phyloP scores from a whole-genome alignment of 2,329 filamentous ascomycete species.

The Talaromyces islandicus region DNA sequence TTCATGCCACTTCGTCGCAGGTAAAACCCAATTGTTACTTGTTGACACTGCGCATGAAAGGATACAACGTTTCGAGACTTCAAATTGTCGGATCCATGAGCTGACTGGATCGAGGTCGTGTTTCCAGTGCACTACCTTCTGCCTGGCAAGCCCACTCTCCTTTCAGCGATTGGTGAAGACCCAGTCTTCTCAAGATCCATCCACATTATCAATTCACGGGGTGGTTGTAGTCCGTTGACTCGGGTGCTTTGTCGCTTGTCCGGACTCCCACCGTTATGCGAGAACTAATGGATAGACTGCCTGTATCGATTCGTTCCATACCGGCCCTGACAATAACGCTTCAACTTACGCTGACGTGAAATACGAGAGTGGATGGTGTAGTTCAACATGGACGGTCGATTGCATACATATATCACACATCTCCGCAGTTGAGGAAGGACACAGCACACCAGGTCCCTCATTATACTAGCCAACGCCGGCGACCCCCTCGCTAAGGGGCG shows the following conservation, averaged over 20 bases:
- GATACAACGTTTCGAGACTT: neutral
- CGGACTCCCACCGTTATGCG: neutral
- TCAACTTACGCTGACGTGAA: neutral
- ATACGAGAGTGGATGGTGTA: neutral
- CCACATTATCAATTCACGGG: neutral
- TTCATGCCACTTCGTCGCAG: neutral
- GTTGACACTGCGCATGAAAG: neutral
- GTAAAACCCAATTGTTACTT: slow-evolving; percentile 5
- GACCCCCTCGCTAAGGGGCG: slow-evolving; percentile 2
- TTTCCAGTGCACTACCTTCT: neutral
- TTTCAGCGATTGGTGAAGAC: neutral
- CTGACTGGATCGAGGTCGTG: neutral
- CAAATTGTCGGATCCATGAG: neutral
- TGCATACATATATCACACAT: neutral
- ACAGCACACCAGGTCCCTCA: neutral
- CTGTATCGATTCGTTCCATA: neutral
- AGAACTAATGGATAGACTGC: neutral
- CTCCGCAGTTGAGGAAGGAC: neutral
- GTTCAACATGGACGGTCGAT: neutral
- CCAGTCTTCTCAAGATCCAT: neutral
- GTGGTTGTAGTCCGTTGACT: neutral
- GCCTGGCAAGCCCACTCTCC: neutral
- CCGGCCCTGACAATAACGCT: neutral
- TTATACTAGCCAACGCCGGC: neutral
- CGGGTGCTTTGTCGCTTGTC: neutral